Percentiles rank a stretch among this genome's conserved stretches.
These are phyloP conservation scores for Ramularia endophylla DNA, from an alignment of 2,329 filamentous ascomycete species.

Conservation along the genomic window DNA sequence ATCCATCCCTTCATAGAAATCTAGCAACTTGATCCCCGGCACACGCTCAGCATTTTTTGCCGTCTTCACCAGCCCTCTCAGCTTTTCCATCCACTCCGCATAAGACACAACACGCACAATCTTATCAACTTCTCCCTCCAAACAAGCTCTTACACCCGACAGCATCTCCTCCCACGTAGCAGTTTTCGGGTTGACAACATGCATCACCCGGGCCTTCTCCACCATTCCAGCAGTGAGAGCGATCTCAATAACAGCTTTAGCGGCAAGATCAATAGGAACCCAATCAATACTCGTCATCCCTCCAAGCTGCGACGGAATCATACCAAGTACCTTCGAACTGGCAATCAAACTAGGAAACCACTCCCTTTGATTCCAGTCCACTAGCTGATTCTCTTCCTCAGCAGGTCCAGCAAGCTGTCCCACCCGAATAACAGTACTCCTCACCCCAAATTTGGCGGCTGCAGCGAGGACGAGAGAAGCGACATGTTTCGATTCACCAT, in stretches of 20 bases:
- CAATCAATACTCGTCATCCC: constrained; percentile 34
- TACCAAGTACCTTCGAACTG: constrained; percentile 33
- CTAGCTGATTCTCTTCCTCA: constrained; percentile 16
- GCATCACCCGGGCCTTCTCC: not conserved
- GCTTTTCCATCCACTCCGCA: not conserved
- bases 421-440: constrained; percentile 19
- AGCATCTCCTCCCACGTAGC: not conserved
- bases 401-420: constrained; percentile 25
- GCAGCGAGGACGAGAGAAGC: constrained; percentile 29
- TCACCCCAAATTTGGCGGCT: constrained; percentile 21
- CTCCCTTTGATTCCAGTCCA: constrained; percentile 36
- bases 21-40: not conserved
- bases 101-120: not conserved
- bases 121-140: not conserved
- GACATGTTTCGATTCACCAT: constrained; percentile 36
- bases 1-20: not conserved
- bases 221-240: constrained; percentile 5
- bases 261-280: constrained; percentile 39
- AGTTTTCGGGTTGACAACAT: not conserved
- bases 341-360: constrained; percentile 38
- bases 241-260: constrained; percentile 17
- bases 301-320: constrained; percentile 34
- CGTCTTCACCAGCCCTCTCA: not conserved
- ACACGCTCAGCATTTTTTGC: not conserved
- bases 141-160: not conserved